phyloP scores from a whole-genome alignment of 2,329 filamentous ascomycete species.

The Botryotinia narcissicola region DNA sequence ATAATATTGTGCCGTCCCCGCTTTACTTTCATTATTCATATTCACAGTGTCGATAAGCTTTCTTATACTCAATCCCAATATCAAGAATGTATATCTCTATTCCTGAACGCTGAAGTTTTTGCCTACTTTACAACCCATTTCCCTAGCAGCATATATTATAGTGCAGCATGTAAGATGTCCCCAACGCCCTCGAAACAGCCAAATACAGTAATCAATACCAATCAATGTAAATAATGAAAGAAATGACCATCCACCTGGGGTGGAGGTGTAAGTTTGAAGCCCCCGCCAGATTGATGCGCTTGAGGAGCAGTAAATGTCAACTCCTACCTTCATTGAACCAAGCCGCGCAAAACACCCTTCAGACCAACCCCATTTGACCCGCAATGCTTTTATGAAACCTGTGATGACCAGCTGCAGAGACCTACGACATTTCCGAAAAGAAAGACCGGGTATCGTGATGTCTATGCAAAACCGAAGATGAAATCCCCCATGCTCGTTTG shows the following conservation, averaged over 20 bases:
- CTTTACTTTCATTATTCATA: background rate
- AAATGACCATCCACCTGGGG: conserved; percentile 24
- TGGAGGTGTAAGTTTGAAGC: conserved; percentile 26
- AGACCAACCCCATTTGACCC: conserved; percentile 27
- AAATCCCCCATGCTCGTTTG: conserved; percentile 30
- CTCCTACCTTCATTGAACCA: conserved; percentile 22
- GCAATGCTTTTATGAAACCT: conserved; percentile 36
- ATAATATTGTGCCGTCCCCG: background rate
- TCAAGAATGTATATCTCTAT: conserved; percentile 28
- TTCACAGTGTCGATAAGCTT: background rate
- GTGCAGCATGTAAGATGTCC: conserved; percentile 20
- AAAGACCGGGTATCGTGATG: conserved; percentile 38
- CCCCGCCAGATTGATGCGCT: background rate
- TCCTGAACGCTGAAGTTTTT: conserved; percentile 28
- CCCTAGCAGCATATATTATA: conserved; percentile 17
- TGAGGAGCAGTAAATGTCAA: conserved; percentile 13
- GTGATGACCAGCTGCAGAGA: conserved; percentile 31
- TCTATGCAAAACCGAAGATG: conserved; percentile 39
- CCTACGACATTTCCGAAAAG: conserved; percentile 32
- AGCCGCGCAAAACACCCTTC: conserved; percentile 28
- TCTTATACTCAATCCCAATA: background rate
- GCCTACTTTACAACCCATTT: conserved; percentile 32
- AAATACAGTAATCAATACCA: conserved; percentile 32
- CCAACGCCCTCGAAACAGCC: conserved; percentile 34
- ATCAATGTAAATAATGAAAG: conserved; percentile 30